Conservation (phyloP, 1,284 basidiomycete genomes). For the Xanthoconium separans region DNA sequence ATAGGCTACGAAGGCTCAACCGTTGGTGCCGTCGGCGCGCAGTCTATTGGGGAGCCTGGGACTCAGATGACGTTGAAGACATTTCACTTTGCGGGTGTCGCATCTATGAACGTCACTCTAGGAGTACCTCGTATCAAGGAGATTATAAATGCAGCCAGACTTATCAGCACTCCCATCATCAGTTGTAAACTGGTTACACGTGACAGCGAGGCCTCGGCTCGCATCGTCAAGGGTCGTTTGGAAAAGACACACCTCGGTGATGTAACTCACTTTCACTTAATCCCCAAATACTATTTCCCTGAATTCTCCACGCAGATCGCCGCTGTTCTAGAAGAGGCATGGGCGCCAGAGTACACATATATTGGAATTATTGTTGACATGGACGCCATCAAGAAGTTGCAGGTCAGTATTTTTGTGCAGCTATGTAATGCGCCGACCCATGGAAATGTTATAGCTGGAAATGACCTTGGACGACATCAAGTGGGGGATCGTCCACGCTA, state of each 20-base stretch:
- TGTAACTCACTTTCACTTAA: constrained; percentile 41
- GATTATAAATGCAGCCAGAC: constrained; percentile 98
- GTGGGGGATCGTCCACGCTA: constrained; percentile 84
- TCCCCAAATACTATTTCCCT: neutral
- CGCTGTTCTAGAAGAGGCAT: constrained; percentile 92
- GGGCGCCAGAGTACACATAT: constrained; percentile 91
- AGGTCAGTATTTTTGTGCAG: constrained; percentile 47
- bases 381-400: constrained; percentile 87
- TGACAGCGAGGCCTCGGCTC: constrained; percentile 85
- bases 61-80: constrained; percentile 99
- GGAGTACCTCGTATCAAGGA: constrained; percentile 99
- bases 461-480: constrained; percentile 93
- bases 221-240: constrained; percentile 95
- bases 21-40: constrained; percentile 97
- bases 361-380: constrained; percentile 93
- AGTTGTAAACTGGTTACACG: constrained; percentile 90
- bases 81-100: constrained; percentile 99
- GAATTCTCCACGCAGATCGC: constrained; percentile 60
- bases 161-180: constrained; percentile 98
- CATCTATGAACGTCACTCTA: constrained; percentile 99
- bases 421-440: neutral
- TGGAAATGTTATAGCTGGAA: constrained; percentile 63
- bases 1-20: constrained; percentile 69
- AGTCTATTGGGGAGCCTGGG: constrained; percentile 99
- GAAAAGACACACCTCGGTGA: constrained; percentile 96